phyloP scores from a whole-genome alignment of 768 basidiomycete species.

The Saitozyma sp. region DNA sequence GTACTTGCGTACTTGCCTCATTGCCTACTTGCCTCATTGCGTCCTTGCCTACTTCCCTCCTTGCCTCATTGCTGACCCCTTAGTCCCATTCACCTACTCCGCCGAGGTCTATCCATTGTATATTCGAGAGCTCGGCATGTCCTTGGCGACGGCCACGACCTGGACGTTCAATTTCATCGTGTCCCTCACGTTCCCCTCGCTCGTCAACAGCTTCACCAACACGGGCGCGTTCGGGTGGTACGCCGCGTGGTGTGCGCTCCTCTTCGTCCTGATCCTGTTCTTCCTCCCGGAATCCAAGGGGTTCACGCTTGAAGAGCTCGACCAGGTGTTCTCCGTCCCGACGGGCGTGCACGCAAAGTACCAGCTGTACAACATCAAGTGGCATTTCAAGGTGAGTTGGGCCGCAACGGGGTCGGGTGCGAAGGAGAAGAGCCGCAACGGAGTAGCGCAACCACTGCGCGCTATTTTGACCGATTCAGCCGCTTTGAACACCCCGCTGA shows the following conservation, averaged over 20 bases:
- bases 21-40: not conserved
- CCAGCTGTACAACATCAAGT: slow-evolving; percentile 52
- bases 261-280: slow-evolving; percentile 37
- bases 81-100: slow-evolving; percentile 66
- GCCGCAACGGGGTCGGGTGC: no score
- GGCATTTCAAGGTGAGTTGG: not conserved
- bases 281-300: slow-evolving; percentile 33
- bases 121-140: slow-evolving; percentile 76
- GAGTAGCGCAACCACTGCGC: no score
- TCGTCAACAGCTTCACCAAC: slow-evolving; percentile 64
- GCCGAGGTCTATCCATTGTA: slow-evolving; percentile 84
- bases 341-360: slow-evolving; percentile 29
- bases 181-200: slow-evolving; percentile 69
- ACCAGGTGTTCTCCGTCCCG: slow-evolving; percentile 40
- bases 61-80: slow-evolving; percentile 62
- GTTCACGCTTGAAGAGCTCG: slow-evolving; percentile 56
- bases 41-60: no score
- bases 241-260: slow-evolving; percentile 41
- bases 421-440: no score
- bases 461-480: no score
- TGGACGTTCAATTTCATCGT: slow-evolving; percentile 60
- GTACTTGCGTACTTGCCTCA: not conserved
- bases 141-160: slow-evolving; percentile 58
- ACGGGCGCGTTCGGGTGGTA: slow-evolving; percentile 76
- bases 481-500: no score